These are phyloP conservation scores for Globisporangium spinosum DNA, from an alignment of 352 stramenopile species.

Conservation along the genomic window DNA sequence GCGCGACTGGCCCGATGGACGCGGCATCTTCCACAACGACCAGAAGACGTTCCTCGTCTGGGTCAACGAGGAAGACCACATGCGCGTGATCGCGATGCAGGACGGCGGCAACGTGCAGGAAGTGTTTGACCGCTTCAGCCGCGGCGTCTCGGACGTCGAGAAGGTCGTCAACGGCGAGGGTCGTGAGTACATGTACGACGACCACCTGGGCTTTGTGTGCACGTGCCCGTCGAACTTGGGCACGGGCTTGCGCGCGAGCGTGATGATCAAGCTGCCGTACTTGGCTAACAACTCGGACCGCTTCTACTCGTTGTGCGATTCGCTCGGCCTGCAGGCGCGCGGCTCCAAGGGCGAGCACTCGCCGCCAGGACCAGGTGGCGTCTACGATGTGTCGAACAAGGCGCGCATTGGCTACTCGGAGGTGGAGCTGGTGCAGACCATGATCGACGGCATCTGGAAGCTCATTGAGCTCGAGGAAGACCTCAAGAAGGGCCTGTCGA, in stretches of 20 bases:
- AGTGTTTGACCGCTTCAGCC: slow-evolving; percentile 88
- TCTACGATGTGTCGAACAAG: slow-evolving; percentile 95
- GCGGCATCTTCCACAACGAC: slow-evolving; percentile 93
- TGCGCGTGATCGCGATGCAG: slow-evolving; percentile 88
- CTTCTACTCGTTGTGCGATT: slow-evolving; percentile 68
- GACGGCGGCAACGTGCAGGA: slow-evolving; percentile 88
- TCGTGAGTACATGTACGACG: slow-evolving; percentile 86
- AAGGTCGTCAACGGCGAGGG: slow-evolving; percentile 73
- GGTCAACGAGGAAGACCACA: slow-evolving; percentile 90
- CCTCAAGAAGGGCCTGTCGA: slow-evolving; percentile 78
- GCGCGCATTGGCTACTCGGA: slow-evolving; percentile 92
- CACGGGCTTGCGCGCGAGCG: slow-evolving; percentile 78
- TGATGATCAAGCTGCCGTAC: slow-evolving; percentile 85
- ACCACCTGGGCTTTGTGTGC: slow-evolving; percentile 86
- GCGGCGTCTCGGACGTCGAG: slow-evolving; percentile 77
- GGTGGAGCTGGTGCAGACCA: slow-evolving; percentile 93
- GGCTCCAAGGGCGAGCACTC: slow-evolving; percentile 84
- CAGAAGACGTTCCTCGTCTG: slow-evolving; percentile 89
- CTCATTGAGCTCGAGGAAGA: slow-evolving; percentile 92
- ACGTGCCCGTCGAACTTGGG: slow-evolving; percentile 88
- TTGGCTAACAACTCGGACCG: slow-evolving; percentile 66
- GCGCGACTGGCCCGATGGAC: slow-evolving; percentile 90
- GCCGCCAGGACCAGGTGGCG: slow-evolving; percentile 70
- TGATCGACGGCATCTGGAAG: slow-evolving; percentile 92
- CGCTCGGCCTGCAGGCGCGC: slow-evolving; percentile 76